phyloP scores from a whole-genome alignment of 345 rosid genomes.

The Turnera subulata region DNA sequence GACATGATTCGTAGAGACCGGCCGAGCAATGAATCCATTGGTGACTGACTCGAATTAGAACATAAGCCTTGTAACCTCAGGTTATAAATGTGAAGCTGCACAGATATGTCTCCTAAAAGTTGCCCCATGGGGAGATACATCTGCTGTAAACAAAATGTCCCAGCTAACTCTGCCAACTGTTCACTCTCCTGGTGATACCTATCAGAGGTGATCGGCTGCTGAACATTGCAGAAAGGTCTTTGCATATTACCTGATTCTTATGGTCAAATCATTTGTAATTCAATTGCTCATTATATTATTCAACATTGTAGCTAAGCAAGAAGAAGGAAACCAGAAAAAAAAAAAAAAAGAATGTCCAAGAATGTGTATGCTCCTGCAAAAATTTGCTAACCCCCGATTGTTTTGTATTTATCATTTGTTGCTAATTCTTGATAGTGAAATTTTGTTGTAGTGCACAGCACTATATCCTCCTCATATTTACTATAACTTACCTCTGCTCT shows the following conservation, averaged over 20 bases:
- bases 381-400: constrained; percentile 24
- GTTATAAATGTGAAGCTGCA: constrained; percentile 14
- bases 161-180: constrained; percentile 5
- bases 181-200: constrained; percentile 10
- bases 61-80: constrained; percentile 13
- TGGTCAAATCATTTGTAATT: constrained; percentile 15
- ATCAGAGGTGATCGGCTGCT: neutral
- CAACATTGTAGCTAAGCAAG: too few relatives aligned
- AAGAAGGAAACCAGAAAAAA: too few relatives aligned
- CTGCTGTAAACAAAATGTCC: constrained; percentile 13
- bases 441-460: constrained; percentile 19
- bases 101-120: constrained; percentile 5
- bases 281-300: constrained; percentile 20
- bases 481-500: too few relatives aligned
- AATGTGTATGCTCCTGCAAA: constrained; percentile 15
- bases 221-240: neutral
- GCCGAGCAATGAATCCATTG: constrained; percentile 51
- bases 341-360: too few relatives aligned
- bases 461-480: too few relatives aligned
- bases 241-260: constrained; percentile 15
- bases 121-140: constrained; percentile 3
- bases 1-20: constrained; percentile 79
- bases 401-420: constrained; percentile 26
- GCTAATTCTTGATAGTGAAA: constrained; percentile 28
- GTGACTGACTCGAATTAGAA: constrained; percentile 24